Percentiles rank a stretch among this genome's conserved stretches.
Conservation (phyloP, 192 early-diverging fungal species). For the Backusella parvicylindrica region DNA sequence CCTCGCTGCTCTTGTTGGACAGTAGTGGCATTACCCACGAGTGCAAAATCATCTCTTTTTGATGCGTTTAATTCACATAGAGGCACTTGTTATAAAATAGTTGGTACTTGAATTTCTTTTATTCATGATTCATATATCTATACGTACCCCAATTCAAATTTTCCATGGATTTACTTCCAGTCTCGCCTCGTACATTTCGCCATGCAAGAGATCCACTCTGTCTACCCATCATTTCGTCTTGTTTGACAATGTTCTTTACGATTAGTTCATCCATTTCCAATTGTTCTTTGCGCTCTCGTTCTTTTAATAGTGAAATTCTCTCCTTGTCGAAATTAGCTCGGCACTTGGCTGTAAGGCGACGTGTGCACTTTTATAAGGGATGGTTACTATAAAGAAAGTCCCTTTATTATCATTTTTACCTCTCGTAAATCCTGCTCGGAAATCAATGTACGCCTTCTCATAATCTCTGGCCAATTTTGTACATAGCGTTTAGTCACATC, state of each 20-base stretch:
- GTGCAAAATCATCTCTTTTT: not conserved
- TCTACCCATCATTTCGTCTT: slow-evolving; percentile 25
- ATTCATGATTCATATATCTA: not conserved
- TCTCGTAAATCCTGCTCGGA: not conserved
- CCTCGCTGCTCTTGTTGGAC: not conserved
- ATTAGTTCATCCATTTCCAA: slow-evolving; percentile 15
- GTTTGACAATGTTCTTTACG: not conserved
- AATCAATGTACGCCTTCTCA: slow-evolving; percentile 29
- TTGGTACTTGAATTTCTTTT: not conserved
- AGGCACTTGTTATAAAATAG: not conserved
- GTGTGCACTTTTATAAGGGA: not conserved
- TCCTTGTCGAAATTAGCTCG: not conserved
- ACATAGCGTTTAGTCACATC: slow-evolving; percentile 53
- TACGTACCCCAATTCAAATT: not conserved
- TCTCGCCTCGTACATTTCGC: not conserved
- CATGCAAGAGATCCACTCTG: slow-evolving; percentile 26
- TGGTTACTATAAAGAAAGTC: not conserved
- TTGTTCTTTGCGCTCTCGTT: slow-evolving; percentile 17
- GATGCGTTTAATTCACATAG: not conserved
- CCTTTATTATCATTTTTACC: not conserved
- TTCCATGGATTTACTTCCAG: not conserved
- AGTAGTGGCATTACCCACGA: not conserved
- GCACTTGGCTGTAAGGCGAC: not conserved
- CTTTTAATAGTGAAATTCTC: not conserved
- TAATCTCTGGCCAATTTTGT: slow-evolving; percentile 26